A percentile compares a stretch with the other conserved stretches of the same genome.
These are phyloP conservation scores for Botryotinia convoluta DNA, from an alignment of 2,329 filamentous ascomycete genomes.

Conservation along the genomic window DNA sequence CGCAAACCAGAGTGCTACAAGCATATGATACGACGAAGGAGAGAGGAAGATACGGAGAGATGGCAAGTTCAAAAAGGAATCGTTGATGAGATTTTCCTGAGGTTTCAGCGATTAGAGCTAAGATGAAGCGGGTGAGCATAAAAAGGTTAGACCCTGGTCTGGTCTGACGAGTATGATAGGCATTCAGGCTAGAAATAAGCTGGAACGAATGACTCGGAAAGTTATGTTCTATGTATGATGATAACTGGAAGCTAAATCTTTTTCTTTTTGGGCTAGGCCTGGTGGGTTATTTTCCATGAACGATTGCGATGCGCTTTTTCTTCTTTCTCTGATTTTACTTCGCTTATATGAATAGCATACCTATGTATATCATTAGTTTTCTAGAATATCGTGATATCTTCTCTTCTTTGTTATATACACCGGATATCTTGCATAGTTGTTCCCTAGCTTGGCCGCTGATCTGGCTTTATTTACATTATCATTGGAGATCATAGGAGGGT, in stretches of 20 bases:
- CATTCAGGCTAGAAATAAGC: neutral
- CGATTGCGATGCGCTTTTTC: neutral
- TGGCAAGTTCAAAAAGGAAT: conserved; percentile 49
- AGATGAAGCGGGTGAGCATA: neutral
- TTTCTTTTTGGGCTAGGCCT: conserved; percentile 13
- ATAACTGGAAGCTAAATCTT: conserved; percentile 12
- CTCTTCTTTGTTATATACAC: neutral
- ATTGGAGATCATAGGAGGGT: neutral
- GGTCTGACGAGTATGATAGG: neutral
- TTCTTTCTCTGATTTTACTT: neutral
- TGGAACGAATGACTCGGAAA: conserved; percentile 4
- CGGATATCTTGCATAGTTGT: neutral
- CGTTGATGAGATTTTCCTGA: neutral
- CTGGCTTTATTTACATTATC: neutral
- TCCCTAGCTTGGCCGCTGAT: neutral
- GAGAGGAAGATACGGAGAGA: conserved; percentile 91
- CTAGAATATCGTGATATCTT: neutral
- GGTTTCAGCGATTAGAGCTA: neutral
- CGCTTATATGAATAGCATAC: neutral
- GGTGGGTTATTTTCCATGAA: conserved; percentile 7
- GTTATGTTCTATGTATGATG: conserved; percentile 17
- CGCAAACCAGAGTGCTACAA: conserved; percentile 89
- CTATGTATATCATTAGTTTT: neutral
- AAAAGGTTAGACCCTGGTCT: conserved; percentile 11
- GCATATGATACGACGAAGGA: conserved; percentile 96